phyloP scores from a whole-genome alignment of 192 early-diverging fungal genomes.

The Podila epicladia region DNA sequence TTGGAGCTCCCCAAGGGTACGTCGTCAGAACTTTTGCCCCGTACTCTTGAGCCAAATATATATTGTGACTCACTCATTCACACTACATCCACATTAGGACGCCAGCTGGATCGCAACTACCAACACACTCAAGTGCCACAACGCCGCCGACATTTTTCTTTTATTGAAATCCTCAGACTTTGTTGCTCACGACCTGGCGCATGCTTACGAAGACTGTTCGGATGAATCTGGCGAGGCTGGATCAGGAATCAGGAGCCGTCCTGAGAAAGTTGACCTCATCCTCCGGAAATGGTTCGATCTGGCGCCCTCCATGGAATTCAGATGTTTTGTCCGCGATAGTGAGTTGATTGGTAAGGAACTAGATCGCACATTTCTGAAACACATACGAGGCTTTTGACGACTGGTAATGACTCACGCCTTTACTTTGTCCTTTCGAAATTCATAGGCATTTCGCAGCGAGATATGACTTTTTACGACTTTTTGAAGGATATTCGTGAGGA shows the following conservation, averaged over 20 bases:
- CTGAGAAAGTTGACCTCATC: conserved; percentile 71
- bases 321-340: conserved; percentile 88
- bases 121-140: conserved; percentile 81
- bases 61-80: neutral
- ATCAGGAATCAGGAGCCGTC: conserved; percentile 35
- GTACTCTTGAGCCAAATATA: neutral
- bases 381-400: neutral
- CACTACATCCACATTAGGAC: conserved; percentile 58
- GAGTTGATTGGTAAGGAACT: conserved; percentile 70
- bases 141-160: conserved; percentile 82
- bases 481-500: conserved; percentile 68
- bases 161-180: conserved; percentile 95
- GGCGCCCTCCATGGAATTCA: conserved; percentile 92
- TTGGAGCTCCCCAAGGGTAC: conserved; percentile 88
- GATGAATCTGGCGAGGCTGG: conserved; percentile 31
- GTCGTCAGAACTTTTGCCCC: conserved; percentile 12
- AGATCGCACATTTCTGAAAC: neutral
- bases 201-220: conserved; percentile 78
- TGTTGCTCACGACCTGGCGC: conserved; percentile 82
- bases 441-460: conserved; percentile 83
- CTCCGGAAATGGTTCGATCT: conserved; percentile 93
- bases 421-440: neutral
- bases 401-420: neutral
- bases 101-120: conserved; percentile 91
- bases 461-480: conserved; percentile 87